Percentiles rank a stretch among this genome's conserved stretches.
Evolutionary conservation across 345 rosid species (phyloP).

Genomic region (Melaleuca alternifolia): DNA sequence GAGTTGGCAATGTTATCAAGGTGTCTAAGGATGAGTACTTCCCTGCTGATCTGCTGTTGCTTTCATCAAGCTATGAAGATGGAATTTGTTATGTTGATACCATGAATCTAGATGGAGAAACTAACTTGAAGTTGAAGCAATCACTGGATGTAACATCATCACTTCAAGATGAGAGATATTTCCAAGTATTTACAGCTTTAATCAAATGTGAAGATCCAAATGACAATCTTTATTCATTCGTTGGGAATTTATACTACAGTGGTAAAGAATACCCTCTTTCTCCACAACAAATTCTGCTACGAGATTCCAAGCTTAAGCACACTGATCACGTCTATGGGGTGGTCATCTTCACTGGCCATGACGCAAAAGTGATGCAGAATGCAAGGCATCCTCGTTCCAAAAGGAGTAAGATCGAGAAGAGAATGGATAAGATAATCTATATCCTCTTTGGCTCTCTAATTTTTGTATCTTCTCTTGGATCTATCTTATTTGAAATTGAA

Average conservation of each 20-base stretch:
- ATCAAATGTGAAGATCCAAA: slow-evolving; percentile 88
- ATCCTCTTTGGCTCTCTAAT: slow-evolving; percentile 67
- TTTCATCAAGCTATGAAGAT: slow-evolving; percentile 72
- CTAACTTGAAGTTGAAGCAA: slow-evolving; percentile 72
- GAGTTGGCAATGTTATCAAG: slow-evolving; percentile 74
- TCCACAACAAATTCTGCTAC: slow-evolving; percentile 64
- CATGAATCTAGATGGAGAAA: slow-evolving; percentile 94
- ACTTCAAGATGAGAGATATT: slow-evolving; percentile 18
- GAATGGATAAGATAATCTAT: slow-evolving; percentile 83
- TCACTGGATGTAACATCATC: slow-evolving; percentile 48
- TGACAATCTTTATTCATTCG: slow-evolving; percentile 59
- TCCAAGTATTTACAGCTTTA: slow-evolving; percentile 28
- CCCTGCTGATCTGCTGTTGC: slow-evolving; percentile 84
- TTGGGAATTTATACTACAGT: slow-evolving; percentile 49
- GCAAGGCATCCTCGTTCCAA: slow-evolving; percentile 79
- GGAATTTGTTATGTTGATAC: slow-evolving; percentile 90
- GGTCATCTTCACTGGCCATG: slow-evolving; percentile 86
- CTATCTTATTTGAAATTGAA: slow-evolving; percentile 48
- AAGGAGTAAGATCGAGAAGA: slow-evolving; percentile 81
- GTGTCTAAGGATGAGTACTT: slow-evolving; percentile 66
- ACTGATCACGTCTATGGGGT: slow-evolving; percentile 61
- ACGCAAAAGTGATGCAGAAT: slow-evolving; percentile 94
- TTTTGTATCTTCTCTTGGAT: slow-evolving; percentile 56
- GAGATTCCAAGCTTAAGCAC: slow-evolving; percentile 77
- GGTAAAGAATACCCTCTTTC: slow-evolving; percentile 42